These are phyloP conservation scores for Sinapis alba DNA, from an alignment of 441 rosid genomes.

Conservation along the genomic window DNA sequence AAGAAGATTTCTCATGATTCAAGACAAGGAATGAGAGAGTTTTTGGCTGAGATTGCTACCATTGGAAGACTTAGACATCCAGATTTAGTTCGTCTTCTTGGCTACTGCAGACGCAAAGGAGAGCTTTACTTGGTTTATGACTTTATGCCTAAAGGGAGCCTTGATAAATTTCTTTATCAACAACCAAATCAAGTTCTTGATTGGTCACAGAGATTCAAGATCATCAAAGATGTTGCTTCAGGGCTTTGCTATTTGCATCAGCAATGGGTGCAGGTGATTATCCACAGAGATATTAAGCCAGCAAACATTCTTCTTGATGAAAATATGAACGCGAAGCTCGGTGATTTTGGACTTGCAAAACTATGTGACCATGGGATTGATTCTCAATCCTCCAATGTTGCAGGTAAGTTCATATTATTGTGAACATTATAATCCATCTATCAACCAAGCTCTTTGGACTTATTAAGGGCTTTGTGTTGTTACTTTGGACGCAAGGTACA, in stretches of 20 bases:
- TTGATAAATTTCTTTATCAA: constrained; percentile 40
- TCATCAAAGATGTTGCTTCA: constrained; percentile 54
- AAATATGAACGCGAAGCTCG: constrained; percentile 40
- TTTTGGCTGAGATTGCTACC: constrained; percentile 42
- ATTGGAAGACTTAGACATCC: constrained; percentile 40
- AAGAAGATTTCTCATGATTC: constrained; percentile 46
- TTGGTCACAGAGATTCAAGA: constrained; percentile 52
- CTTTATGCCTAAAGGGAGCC: constrained; percentile 46
- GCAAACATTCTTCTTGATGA: constrained; percentile 44
- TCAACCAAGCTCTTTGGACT: constrained; percentile 16
- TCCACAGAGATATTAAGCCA: constrained; percentile 56
- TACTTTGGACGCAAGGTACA: constrained; percentile 47
- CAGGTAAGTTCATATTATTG: constrained; percentile 24
- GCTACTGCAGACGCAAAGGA: constrained; percentile 26
- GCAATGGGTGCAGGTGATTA: constrained; percentile 50
- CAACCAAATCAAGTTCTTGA: constrained; percentile 22
- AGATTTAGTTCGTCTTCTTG: constrained; percentile 30
- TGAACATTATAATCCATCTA: neutral
- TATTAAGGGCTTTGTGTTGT: constrained; percentile 21
- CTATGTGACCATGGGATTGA: constrained; percentile 39
- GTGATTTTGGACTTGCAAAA: constrained; percentile 49
- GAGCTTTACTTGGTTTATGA: constrained; percentile 39
- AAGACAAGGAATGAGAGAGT: constrained; percentile 44
- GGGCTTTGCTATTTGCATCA: constrained; percentile 63
- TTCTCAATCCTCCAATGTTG: constrained; percentile 40